Evolutionary conservation across 129 eudicot genomes (phyloP), one percentile per base, ranked within the genome.

Genomic region (Cynara cardunculus): DNA sequence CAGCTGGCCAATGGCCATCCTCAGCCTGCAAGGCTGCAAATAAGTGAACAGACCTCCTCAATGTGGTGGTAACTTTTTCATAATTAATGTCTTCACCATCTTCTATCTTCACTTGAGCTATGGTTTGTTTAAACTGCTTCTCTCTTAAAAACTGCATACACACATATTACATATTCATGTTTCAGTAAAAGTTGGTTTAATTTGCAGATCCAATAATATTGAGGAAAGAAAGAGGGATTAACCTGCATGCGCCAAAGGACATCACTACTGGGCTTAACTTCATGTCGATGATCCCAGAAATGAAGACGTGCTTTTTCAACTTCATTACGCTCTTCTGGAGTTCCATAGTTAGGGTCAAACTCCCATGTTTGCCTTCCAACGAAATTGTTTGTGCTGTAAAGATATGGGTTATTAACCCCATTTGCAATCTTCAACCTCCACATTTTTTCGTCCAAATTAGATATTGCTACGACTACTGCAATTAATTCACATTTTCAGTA

Each of bases 1-100:
- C 94, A 0, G 97, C 92, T 1, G 97, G 94, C 97, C 97, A 92
- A 69, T 88, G 92, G 28, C 97, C 97, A 41, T 88, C 65, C 5
- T 56, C 81, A 21, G 97, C 89, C 49, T 92, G 97, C 79, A 92
- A 74, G 64, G 92, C 94, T 7, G 91, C 65, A 44, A 85, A 88
- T 75, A 85, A 92, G 34, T 59, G 78, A 18, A 88, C 88, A 4
- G 89, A 84, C 66, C 97, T 87, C 69, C 80, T 82, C 76, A 92
- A 62, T 1, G 94, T 72, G 72, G 84, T 56, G 13, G 92, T 84
- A 44, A 78, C 90, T 59, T 78, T 73, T 14, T 88, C 97, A 13
- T 88, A 76, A 12, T 89, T 88, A 26, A 92, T 80, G 28, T 89
- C 92, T 84, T 92, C 92, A 13, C 79, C 89, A 19, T 91, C 89